A percentile compares a stretch with the other conserved stretches of the same genome.
These are phyloP conservation scores for Nothophaeocryptopus gaeumannii DNA, from an alignment of 2,329 filamentous ascomycete species.

Conservation along the genomic window DNA sequence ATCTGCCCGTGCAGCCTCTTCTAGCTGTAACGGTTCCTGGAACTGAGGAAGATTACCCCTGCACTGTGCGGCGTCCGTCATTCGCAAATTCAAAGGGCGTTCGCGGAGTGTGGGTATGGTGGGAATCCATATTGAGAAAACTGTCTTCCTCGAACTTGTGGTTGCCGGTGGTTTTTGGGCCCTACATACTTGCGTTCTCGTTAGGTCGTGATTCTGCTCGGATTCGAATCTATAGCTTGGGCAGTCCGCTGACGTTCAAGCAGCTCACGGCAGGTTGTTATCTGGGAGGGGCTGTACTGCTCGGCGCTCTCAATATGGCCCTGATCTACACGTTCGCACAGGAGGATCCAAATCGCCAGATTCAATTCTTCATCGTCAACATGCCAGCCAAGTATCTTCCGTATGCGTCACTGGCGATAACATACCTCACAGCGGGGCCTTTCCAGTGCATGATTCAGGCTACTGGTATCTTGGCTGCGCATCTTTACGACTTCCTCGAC, in stretches of 20 bases:
- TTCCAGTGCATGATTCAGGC: conserved; percentile 60
- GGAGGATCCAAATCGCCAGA: conserved; percentile 74
- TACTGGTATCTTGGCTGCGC: conserved; percentile 80
- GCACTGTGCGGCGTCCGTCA: conserved; percentile 49
- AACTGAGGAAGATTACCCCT: conserved; percentile 55
- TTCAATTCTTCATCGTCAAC: conserved; percentile 76
- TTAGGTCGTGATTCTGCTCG: conserved; percentile 1
- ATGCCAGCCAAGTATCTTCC: conserved; percentile 81
- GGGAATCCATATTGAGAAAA: conserved; percentile 53
- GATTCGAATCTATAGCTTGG: conserved; percentile 1
- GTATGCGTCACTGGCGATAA: conserved; percentile 72
- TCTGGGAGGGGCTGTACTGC: conserved; percentile 53
- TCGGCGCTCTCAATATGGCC: conserved; percentile 66
- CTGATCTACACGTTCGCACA: conserved; percentile 82
- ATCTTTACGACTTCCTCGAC: conserved; percentile 86
- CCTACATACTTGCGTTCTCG: conserved; percentile 54
- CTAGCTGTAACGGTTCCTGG: conserved; percentile 56
- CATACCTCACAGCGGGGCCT: conserved; percentile 65
- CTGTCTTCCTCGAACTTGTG: conserved; percentile 55
- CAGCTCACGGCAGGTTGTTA: conserved; percentile 43
- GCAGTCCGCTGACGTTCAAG: conserved; percentile 24
- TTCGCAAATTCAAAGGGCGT: conserved; percentile 49
- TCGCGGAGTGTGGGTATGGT: conserved; percentile 51
- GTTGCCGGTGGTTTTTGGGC: conserved; percentile 58
- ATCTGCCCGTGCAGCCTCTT: conserved; percentile 53